phyloP scores from a whole-genome alignment of 1,284 basidiomycete genomes.

The Tylopilus sp. region DNA sequence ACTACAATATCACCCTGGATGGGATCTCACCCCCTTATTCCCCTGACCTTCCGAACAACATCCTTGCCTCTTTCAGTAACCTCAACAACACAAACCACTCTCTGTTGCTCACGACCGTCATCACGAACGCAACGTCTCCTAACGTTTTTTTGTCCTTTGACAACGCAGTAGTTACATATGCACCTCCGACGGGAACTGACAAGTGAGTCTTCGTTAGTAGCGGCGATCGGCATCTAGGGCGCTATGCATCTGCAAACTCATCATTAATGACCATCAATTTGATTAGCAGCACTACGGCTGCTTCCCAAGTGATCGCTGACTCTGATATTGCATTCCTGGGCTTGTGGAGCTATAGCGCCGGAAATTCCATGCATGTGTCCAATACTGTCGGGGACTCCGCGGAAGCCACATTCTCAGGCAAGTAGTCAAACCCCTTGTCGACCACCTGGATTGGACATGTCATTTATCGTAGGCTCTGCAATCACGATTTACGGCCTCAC shows the following conservation, averaged over 20 bases:
- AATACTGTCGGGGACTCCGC: conserved; percentile 59
- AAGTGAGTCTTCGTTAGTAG: conserved; percentile 44
- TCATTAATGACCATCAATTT: conserved; percentile 34
- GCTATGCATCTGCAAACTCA: conserved; percentile 11
- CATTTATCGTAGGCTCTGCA: conserved; percentile 59
- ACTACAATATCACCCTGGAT: conserved; percentile 61
- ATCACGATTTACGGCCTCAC: conserved; percentile 68
- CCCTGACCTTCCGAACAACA: conserved; percentile 36
- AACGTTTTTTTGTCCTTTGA: conserved; percentile 62
- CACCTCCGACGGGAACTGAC: conserved; percentile 38
- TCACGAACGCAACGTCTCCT: conserved; percentile 45
- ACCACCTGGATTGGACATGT: conserved; percentile 13
- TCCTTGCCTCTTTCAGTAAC: conserved; percentile 56
- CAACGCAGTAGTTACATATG: conserved; percentile 56
- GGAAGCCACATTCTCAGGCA: conserved; percentile 60
- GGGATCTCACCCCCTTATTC: conserved; percentile 42
- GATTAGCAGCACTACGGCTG: conserved; percentile 51
- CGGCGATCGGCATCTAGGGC: conserved; percentile 12
- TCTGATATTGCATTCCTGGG: conserved; percentile 58
- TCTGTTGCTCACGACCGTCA: conserved; percentile 56
- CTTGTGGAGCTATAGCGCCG: conserved; percentile 56
- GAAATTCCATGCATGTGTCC: conserved; percentile 56
- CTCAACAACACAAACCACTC: conserved; percentile 58
- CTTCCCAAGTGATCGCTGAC: conserved; percentile 51
- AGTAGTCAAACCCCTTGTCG: conserved; percentile 29